phyloP scores from a whole-genome alignment of 2,329 filamentous ascomycete species.

The Rhynchosporium graminicola region DNA sequence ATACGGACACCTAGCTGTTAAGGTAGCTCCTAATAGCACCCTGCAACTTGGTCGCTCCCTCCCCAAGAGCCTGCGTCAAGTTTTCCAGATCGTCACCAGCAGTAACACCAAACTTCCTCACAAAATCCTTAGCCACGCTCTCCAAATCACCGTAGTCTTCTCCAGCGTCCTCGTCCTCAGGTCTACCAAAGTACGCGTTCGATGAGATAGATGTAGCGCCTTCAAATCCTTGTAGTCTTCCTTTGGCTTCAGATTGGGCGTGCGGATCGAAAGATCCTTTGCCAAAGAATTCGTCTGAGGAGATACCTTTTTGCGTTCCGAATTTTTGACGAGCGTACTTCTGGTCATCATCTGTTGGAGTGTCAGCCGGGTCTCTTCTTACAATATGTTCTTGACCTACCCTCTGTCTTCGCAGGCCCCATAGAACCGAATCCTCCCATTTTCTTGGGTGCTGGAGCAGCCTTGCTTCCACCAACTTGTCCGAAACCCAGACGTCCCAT shows the following conservation, averaged over 20 bases:
- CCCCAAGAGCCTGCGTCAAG: constrained; percentile 76
- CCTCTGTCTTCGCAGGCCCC: constrained; percentile 72
- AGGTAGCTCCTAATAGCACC: constrained; percentile 68
- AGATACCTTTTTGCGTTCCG: constrained; percentile 90
- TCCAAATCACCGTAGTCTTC: constrained; percentile 92
- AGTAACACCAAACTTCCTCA: constrained; percentile 91
- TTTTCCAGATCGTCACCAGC: constrained; percentile 96
- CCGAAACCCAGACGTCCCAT: constrained; percentile 40
- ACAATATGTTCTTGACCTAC: constrained; percentile 47
- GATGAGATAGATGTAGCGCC: constrained; percentile 90
- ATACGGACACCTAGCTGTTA: constrained; percentile 48
- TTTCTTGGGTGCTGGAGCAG: constrained; percentile 48
- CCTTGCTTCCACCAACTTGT: constrained; percentile 38
- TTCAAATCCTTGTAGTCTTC: constrained; percentile 86
- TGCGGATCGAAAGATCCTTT: constrained; percentile 82
- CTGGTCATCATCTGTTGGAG: constrained; percentile 69
- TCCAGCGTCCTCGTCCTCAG: constrained; percentile 72
- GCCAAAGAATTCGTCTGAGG: constrained; percentile 97
- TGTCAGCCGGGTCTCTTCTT: constrained; percentile 33
- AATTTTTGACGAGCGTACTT: constrained; percentile 87
- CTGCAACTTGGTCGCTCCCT: constrained; percentile 82
- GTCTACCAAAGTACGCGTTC: constrained; percentile 95
- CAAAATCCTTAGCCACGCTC: constrained; percentile 91
- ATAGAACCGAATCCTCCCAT: constrained; percentile 86
- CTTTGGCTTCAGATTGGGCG: constrained; percentile 82